Base-by-base conservation (phyloP, 306 rosid species). In the Oxytropis ochrocephala region DNA sequence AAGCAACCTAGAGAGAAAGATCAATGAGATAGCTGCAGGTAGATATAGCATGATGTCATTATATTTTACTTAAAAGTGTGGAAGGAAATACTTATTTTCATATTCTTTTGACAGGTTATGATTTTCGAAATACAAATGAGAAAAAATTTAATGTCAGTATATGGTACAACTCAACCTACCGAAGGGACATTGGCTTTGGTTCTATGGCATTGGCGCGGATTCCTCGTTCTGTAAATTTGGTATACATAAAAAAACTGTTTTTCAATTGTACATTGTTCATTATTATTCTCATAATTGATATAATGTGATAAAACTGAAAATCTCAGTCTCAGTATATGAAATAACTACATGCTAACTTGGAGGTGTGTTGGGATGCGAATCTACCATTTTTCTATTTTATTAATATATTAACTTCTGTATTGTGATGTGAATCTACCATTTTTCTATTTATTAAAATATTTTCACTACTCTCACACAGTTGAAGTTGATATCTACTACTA, bases 81-180 rank as follows among this genome's bases (percentile, higher is more conserved):
- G 59, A 49, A 43, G 33, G 42, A 7, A 57, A 61, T 67, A 66
- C 74, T 81, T 30, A 78, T 47, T 44, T 71, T 81, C 6, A 16
- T 50, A 19, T 41, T 56, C 35, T 60, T 72, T 71, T 75, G 38
- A 73, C 95, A 93, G 96, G 89, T 59, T 92, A 85, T 46, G 96
- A 92, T 75, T 88, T 89, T 80, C 82, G 78, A 38, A 86, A 87
- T 84, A 79, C 98, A 29, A 80, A 85, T n/a, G n/a, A n/a, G n/a
- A n/a, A n/a, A n/a, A n/a, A n/a, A n/a, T n/a, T n/a, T n/a, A n/a
- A n/a, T n/a, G 87, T 83, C 58, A 89, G 70, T 83, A 60, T 90
- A 56, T 89, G 96, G 98, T 92, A 86, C 92, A 92, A 92, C 79
- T 81, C 95, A 47, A 84, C 86, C 29, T 81, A 72, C 61, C 82